Evolutionary conservation across 768 basidiomycete genomes (phyloP).

Genomic region (Lanmaoa rubissima): DNA sequence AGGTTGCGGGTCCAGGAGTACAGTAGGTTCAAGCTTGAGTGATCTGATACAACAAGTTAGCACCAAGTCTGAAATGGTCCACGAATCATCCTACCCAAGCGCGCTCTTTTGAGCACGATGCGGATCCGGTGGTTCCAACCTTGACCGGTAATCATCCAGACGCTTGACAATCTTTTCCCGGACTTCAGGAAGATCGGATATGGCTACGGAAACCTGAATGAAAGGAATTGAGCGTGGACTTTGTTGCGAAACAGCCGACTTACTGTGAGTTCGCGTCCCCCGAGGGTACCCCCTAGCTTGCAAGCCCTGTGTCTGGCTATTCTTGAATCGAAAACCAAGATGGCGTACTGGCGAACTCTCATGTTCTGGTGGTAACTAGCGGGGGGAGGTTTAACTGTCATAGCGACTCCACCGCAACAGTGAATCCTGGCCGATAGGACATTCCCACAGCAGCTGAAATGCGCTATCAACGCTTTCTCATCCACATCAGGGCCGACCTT

Average conservation of each 20-base stretch:
- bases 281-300: conserved; percentile 37
- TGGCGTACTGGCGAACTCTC: conserved; percentile 49
- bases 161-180: conserved; percentile 29
- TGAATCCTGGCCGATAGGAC: conserved; percentile 24
- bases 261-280: conserved; percentile 43
- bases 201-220: conserved; percentile 26
- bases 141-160: conserved; percentile 22
- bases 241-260: conserved; percentile 14
- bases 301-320: conserved; percentile 43
- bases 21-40: conserved; percentile 26
- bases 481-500: conserved; percentile 34
- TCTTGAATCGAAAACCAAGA: conserved; percentile 42
- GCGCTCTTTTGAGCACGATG: conserved; percentile 25
- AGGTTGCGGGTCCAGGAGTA: conserved; percentile 19
- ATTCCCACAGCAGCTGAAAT: conserved; percentile 27
- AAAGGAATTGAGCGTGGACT: not conserved
- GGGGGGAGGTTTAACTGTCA: conserved; percentile 25
- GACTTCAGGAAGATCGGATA: conserved; percentile 36
- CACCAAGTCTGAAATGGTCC: not conserved
- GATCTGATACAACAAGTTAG: conserved; percentile 20
- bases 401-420: conserved; percentile 34
- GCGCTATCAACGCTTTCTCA: conserved; percentile 19
- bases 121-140: conserved; percentile 15
- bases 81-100: conserved; percentile 14
- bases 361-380: conserved; percentile 35